Evolutionary conservation across 1,284 basidiomycete genomes (phyloP), one percentile per base, ranked within the genome.

Genomic region (Farysia itapuensis): DNA sequence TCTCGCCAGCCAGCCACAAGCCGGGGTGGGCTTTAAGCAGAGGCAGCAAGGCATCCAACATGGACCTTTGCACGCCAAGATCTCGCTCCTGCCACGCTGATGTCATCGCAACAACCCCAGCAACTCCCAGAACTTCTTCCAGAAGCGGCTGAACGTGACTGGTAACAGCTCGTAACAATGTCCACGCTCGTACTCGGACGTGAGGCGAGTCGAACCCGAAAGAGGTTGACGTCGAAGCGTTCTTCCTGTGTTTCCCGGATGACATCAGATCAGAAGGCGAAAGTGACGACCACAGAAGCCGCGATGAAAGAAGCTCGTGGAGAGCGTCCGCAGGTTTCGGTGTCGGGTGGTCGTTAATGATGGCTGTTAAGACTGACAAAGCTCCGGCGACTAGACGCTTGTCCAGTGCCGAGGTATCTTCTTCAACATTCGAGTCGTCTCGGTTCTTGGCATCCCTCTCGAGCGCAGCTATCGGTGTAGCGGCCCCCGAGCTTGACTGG

Each of bases 351-450:
- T 46, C 36, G 14, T 34, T 30, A 12, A 70, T 22, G 36, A 67
- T 30, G 35, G 59, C 58, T 2, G 42, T 40, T 1, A 76, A 39
- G 11, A 54, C 58, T 1, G 70, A 69, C 2, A 74, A 46, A 8
- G 68, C 67, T 14, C 68, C 70, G 1, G 70, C 65, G 6, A 67
- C 71, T 19, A 76, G 60, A 16, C 74, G 57, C 19, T 63, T 64
- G 43, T 75, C 67, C 8, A 71, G 65, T 4, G 64, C 71, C 6
- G 64, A 54, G 3, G 46, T 54, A 26, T 68, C 70, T 36, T 76
- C 74, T 26, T 76, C 74, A 20, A 76, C 61, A 16, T 73, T 72
- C 19, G 48, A 49, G 18, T 74, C 72, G 52, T 75, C 72, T 21
- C 74, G 51, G 24, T 64, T 74, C 60, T 76, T 76, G 25, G 74